These are phyloP conservation scores for Anaeromyces robustus DNA, from an alignment of 192 early-diverging fungal species.

Conservation along the genomic window DNA sequence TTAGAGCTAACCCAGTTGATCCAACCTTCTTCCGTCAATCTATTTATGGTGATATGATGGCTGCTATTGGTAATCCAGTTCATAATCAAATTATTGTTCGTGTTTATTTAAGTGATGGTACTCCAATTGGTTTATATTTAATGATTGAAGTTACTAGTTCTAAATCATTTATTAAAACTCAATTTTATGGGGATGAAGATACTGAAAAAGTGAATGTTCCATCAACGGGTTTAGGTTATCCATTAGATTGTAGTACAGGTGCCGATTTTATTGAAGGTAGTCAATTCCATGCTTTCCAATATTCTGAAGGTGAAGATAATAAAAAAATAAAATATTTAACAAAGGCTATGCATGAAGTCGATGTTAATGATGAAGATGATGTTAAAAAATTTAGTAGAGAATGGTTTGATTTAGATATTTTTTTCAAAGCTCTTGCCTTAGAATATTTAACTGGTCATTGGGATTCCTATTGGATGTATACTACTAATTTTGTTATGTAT, in stretches of 20 bases:
- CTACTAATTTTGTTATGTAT: background rate
- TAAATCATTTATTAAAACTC: background rate
- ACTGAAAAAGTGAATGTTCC: background rate
- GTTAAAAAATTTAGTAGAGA: background rate
- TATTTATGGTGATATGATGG: background rate
- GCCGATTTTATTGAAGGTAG: background rate
- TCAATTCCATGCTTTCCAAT: background rate
- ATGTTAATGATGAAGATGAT: background rate
- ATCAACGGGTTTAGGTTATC: background rate
- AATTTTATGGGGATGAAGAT: background rate
- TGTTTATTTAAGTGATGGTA: background rate
- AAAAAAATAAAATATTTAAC: background rate
- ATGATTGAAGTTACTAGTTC: background rate
- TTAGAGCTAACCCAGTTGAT: background rate
- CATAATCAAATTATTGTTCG: too few species aligned
- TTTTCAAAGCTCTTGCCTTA: background rate
- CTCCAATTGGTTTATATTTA: background rate
- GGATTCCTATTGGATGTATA: background rate
- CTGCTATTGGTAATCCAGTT: background rate
- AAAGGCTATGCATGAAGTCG: background rate
- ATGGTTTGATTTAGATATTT: background rate
- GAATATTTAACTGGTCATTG: background rate
- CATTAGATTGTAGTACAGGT: background rate
- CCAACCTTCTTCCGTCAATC: background rate
- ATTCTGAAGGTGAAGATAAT: too few species aligned